Evolutionary conservation across 2,329 filamentous ascomycete genomes (phyloP).

Genomic region (Apiospora kogelbergensis): DNA sequence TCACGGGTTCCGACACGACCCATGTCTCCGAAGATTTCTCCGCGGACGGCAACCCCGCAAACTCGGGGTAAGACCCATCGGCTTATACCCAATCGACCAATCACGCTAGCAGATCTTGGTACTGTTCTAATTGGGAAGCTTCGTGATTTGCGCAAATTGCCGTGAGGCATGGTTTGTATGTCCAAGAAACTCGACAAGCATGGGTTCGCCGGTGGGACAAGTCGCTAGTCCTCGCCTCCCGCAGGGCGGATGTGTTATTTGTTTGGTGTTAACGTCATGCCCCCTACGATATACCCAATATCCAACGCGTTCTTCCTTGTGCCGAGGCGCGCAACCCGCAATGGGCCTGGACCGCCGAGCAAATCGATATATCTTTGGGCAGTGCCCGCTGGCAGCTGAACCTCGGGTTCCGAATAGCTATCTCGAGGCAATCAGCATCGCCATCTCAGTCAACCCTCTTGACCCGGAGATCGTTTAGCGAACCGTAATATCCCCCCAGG

Average conservation of each 20-base stretch:
- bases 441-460: background rate
- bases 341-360: background rate
- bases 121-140: background rate
- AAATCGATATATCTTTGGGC: background rate
- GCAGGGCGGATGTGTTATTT: background rate
- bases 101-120: conserved; percentile 13
- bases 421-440: background rate
- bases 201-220: background rate
- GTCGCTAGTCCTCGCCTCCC: background rate
- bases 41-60: conserved; percentile 13
- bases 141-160: background rate
- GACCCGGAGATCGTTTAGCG: background rate
- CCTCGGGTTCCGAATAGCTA: background rate
- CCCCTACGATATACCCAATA: background rate
- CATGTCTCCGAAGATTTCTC: conserved; percentile 18
- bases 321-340: background rate
- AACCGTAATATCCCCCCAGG: background rate
- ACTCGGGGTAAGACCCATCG: conserved; percentile 1
- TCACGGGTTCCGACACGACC: background rate
- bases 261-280: background rate
- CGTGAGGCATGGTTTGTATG: background rate
- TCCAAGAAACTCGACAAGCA: background rate
- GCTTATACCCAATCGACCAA: background rate
- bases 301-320: background rate
- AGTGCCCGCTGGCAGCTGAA: background rate